Evolutionary conservation across 2,329 filamentous ascomycete species (phyloP).

Genomic region (Ceratocystis papillata): DNA sequence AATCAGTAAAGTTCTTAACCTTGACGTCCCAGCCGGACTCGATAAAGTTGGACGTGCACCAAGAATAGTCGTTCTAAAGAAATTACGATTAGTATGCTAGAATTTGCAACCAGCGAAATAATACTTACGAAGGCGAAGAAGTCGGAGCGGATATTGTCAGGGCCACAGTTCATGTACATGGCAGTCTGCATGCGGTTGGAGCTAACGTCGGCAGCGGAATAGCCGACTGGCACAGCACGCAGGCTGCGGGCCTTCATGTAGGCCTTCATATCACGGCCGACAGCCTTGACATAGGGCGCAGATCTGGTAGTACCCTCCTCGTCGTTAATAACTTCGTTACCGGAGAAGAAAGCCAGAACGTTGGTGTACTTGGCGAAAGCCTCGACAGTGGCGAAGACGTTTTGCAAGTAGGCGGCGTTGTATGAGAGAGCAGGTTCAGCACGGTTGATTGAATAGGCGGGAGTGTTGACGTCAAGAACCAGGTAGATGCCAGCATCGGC

Average conservation of each 20-base stretch:
- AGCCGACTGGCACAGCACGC: slow-evolving; percentile 61
- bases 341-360: slow-evolving; percentile 76
- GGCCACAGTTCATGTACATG: slow-evolving; percentile 85
- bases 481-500: slow-evolving; percentile 83
- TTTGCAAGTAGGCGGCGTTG: slow-evolving; percentile 74
- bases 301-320: slow-evolving; percentile 49
- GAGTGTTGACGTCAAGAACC: slow-evolving; percentile 83
- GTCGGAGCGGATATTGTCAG: slow-evolving; percentile 71
- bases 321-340: slow-evolving; percentile 71
- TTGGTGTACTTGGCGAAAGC: slow-evolving; percentile 74
- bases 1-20: slow-evolving; percentile 76
- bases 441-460: slow-evolving; percentile 78
- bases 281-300: slow-evolving; percentile 67
- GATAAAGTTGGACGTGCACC: slow-evolving; percentile 62
- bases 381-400: slow-evolving; percentile 80
- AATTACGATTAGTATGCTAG: slow-evolving; percentile 26
- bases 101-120: slow-evolving; percentile 15
- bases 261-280: slow-evolving; percentile 64
- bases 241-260: slow-evolving; percentile 54
- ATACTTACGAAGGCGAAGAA: slow-evolving; percentile 59
- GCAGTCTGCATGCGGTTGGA: slow-evolving; percentile 80
- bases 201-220: slow-evolving; percentile 68
- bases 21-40: slow-evolving; percentile 75
- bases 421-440: slow-evolving; percentile 58
- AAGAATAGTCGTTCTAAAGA: slow-evolving; percentile 65